Evolutionary conservation across 495 filamentous ascomycete species (phyloP).

Genomic region (Daldinia decipiens): DNA sequence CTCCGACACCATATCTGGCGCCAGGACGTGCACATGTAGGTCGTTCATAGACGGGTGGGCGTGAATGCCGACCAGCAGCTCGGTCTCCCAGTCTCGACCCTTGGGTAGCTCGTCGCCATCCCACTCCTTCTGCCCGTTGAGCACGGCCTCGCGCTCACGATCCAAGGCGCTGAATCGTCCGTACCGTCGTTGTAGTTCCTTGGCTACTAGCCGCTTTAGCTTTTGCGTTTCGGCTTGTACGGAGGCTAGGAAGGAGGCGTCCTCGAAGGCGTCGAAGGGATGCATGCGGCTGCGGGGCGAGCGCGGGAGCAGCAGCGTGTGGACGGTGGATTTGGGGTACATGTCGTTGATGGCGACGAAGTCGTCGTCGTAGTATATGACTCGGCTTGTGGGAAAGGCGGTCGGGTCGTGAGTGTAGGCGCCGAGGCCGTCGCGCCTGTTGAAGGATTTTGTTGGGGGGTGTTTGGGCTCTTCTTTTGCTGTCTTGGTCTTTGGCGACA

Average conservation of each 20-base stretch:
- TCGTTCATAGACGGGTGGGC: constrained; percentile 91
- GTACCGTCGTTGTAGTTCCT: constrained; percentile 77
- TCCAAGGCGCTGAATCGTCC: constrained; percentile 72
- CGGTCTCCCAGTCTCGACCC: constrained; percentile 81
- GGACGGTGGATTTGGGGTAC: constrained; percentile 85
- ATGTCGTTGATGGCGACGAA: constrained; percentile 86
- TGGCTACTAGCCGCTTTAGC: constrained; percentile 71
- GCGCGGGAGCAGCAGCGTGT: constrained; percentile 87
- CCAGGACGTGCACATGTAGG: constrained; percentile 89
- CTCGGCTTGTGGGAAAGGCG: constrained; percentile 65
- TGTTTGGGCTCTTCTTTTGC: constrained; percentile 51
- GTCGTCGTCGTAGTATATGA: constrained; percentile 74
- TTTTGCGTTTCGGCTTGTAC: constrained; percentile 69
- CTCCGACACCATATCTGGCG: constrained; percentile 74
- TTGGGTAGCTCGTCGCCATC: constrained; percentile 64
- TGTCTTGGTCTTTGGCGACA: constrained; percentile 66
- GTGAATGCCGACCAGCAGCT: constrained; percentile 83
- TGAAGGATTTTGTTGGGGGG: constrained; percentile 45
- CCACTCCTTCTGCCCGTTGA: constrained; percentile 64
- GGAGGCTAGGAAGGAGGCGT: constrained; percentile 73
- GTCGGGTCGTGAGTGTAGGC: constrained; percentile 76
- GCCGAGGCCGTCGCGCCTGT: constrained; percentile 70
- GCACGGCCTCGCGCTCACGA: constrained; percentile 62
- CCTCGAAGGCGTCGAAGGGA: constrained; percentile 81
- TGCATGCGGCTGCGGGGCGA: constrained; percentile 71